Evolutionary conservation across 306 rosid species (phyloP), one percentile per base, ranked within the genome.

Genomic region (Sphenostylis stenocarpa): DNA sequence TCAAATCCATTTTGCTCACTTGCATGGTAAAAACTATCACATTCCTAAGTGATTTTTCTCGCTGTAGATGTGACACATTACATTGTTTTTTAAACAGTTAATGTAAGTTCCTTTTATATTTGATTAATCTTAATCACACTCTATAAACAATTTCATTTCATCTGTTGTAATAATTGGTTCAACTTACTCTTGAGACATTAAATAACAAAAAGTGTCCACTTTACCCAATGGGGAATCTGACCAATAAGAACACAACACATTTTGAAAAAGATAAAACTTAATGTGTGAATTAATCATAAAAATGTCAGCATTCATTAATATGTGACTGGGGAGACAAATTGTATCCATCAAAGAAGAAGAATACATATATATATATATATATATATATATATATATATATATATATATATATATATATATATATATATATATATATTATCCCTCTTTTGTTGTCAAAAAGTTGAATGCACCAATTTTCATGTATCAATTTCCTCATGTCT

Each of bases 391-490:
- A n/a, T n/a, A n/a, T n/a, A n/a, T n/a, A n/a, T n/a, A n/a, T n/a
- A n/a, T n/a, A n/a, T n/a, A n/a, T n/a, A n/a, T n/a, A n/a, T n/a
- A n/a, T n/a, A n/a, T n/a, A n/a, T n/a, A n/a, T n/a, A n/a, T n/a
- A n/a, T n/a, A n/a, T n/a, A n/a, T n/a, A n/a, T n/a, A n/a, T n/a
- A n/a, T n/a, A n/a, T n/a, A n/a, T n/a, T n/a, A n/a, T 41, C 6
- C 11, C 64, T 28, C 63, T 44, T 72, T 53, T 31, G 31, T 64
- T 72, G 44, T 72, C 45, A 28, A 28, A 63, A 79, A 79, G 78
- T 44, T 63, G 47, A 47, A 23, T 3, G 68, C 29, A 72, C 23
- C 83, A 64, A 64, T 60, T 70, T 71, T 28, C 26, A 62, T 38
- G 14, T 3, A 14, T 29, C 79, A 34, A 66, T 75, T 41, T 67